These are phyloP conservation scores for Nemania sp. DNA, from an alignment of 2,329 filamentous ascomycete genomes.

Conservation along the genomic window DNA sequence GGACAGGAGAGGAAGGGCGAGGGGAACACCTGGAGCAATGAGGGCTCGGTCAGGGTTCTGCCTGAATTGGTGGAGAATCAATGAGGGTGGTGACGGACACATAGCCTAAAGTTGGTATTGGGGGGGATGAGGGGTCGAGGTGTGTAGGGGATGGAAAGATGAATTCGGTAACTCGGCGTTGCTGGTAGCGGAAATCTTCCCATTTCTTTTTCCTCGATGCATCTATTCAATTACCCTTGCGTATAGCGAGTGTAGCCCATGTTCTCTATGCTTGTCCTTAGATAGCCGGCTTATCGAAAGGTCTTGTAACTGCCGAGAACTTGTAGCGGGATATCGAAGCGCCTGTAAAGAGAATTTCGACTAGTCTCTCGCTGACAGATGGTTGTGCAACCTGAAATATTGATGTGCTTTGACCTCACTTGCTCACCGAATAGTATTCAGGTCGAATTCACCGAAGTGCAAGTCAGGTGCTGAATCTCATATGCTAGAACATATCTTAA, in stretches of 20 bases:
- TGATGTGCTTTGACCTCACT: not conserved
- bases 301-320: slow-evolving; percentile 23
- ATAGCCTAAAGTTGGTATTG: slow-evolving; percentile 28
- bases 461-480: too few species aligned
- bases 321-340: slow-evolving; percentile 4
- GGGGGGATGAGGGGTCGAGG: slow-evolving; percentile 3
- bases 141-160: not conserved
- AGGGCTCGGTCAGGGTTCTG: slow-evolving; percentile 44
- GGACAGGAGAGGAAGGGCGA: slow-evolving; percentile 44
- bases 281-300: not conserved
- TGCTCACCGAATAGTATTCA: not conserved
- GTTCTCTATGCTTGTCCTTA: not conserved
- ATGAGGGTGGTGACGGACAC: slow-evolving; percentile 4
- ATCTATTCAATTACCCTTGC: not conserved
- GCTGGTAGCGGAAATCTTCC: not conserved
- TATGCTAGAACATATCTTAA: not conserved
- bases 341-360: not conserved
- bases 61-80: slow-evolving; percentile 44
- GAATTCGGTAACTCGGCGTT: slow-evolving; percentile 14
- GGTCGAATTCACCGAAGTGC: not conserved
- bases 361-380: not conserved
- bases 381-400: not conserved
- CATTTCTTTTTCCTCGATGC: not conserved
- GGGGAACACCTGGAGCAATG: slow-evolving; percentile 35
- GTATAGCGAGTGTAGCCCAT: not conserved